phyloP scores from a whole-genome alignment of 345 rosid genomes.

The Arabidopsis thaliana region TAIR10.1 NC_003075.7:11198501-11199000 shows the following conservation, averaged over 20 bases:
- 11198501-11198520: slow-evolving; percentile 21
- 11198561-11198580: slow-evolving; percentile 5
- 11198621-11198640: slow-evolving; percentile 48
- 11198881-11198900: slow-evolving; percentile 62
- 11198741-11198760: neutral
- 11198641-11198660: slow-evolving; percentile 72
- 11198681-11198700: slow-evolving; percentile 67
- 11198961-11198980: slow-evolving; percentile 28
- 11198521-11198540: neutral
- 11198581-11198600: slow-evolving; percentile 8
- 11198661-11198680: slow-evolving; percentile 89
- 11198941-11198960: slow-evolving; percentile 91
- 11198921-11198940: slow-evolving; percentile 71
- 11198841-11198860: neutral
- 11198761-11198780: neutral
- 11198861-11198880: slow-evolving; percentile 58
- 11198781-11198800: neutral
- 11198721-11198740: slow-evolving; percentile 5
- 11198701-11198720: slow-evolving; percentile 68
- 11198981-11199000: slow-evolving; percentile 12
- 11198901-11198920: slow-evolving; percentile 57
- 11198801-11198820: neutral
- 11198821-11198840: neutral
- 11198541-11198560: neutral
- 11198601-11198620: slow-evolving; percentile 7